A percentile compares a stretch with the other conserved stretches of the same genome.
Conservation (phyloP, 2,329 filamentous ascomycete genomes). For the Diaporthe citri region DNA sequence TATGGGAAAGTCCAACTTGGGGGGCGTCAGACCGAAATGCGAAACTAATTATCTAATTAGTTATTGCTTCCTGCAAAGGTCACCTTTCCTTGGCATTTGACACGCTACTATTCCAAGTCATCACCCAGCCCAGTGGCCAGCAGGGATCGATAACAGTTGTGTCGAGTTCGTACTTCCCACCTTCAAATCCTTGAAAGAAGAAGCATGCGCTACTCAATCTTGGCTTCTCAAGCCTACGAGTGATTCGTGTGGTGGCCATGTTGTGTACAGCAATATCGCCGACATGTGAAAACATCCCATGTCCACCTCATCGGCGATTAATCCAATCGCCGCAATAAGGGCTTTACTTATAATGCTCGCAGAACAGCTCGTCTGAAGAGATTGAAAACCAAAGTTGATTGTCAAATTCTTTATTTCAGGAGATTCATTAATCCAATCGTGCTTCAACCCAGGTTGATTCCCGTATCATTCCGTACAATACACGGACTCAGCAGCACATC, state of each 20-base stretch:
- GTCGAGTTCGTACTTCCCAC: not conserved
- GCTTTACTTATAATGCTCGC: not conserved
- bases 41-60: no score
- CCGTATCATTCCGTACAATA: not conserved
- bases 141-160: not conserved
- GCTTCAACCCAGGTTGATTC: not conserved
- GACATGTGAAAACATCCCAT: not conserved
- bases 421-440: not conserved
- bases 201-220: not conserved
- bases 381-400: not conserved
- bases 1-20: not conserved
- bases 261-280: conserved; percentile 2
- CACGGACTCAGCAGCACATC: not conserved
- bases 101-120: not conserved
- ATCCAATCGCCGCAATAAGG: not conserved
- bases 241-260: not conserved
- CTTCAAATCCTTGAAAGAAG: not conserved
- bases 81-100: not conserved
- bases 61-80: not conserved
- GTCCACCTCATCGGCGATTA: conserved; percentile 4
- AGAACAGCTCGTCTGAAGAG: not conserved
- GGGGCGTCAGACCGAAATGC: not conserved
- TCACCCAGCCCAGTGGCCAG: not conserved
- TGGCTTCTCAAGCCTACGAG: not conserved
- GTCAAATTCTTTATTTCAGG: not conserved